phyloP scores from a whole-genome alignment of 2,329 filamentous ascomycete genomes.

The Cladophialophora carrionii region DNA sequence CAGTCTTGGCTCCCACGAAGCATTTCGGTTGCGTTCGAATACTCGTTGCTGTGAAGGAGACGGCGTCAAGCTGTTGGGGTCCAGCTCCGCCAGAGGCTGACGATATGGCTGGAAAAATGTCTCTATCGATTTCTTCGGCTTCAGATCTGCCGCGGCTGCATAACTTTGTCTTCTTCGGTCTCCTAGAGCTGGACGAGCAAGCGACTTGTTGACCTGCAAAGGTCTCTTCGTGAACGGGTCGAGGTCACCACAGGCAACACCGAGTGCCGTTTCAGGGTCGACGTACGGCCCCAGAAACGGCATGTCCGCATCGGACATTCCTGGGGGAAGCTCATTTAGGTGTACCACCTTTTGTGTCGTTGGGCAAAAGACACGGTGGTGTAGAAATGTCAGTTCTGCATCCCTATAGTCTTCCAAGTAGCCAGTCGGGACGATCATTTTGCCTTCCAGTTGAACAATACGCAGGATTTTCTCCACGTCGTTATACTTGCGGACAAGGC shows the following conservation, averaged over 20 bases:
- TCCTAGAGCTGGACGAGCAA: slow-evolving; percentile 43
- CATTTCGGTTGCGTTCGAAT: slow-evolving; percentile 57
- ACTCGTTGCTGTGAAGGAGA: slow-evolving; percentile 67
- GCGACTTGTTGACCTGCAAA: slow-evolving; percentile 32
- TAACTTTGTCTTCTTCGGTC: slow-evolving; percentile 48
- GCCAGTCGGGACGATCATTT: slow-evolving; percentile 75
- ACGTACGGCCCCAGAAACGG: slow-evolving; percentile 79
- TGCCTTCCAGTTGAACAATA: slow-evolving; percentile 86
- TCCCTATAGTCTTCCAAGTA: slow-evolving; percentile 82
- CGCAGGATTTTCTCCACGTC: slow-evolving; percentile 79
- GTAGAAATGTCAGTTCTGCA: slow-evolving; percentile 88
- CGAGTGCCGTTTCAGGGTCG: slow-evolving; percentile 68
- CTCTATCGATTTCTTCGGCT: slow-evolving; percentile 64
- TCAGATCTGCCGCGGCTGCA: slow-evolving; percentile 55
- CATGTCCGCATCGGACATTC: slow-evolving; percentile 69
- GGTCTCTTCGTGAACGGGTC: slow-evolving; percentile 65
- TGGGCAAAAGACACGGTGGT: slow-evolving; percentile 94
- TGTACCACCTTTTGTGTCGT: slow-evolving; percentile 70
- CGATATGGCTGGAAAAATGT: slow-evolving; percentile 68
- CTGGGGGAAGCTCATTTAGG: slow-evolving; percentile 67
- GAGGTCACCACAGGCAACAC: slow-evolving; percentile 78
- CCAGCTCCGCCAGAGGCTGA: slow-evolving; percentile 67
- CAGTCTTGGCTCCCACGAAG: slow-evolving; percentile 59
- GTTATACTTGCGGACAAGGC: slow-evolving; percentile 87
- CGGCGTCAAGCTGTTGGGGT: slow-evolving; percentile 68